Conservation (phyloP, 2,329 filamentous ascomycete genomes). For the Aspergillus pseudonomiae region DNA sequence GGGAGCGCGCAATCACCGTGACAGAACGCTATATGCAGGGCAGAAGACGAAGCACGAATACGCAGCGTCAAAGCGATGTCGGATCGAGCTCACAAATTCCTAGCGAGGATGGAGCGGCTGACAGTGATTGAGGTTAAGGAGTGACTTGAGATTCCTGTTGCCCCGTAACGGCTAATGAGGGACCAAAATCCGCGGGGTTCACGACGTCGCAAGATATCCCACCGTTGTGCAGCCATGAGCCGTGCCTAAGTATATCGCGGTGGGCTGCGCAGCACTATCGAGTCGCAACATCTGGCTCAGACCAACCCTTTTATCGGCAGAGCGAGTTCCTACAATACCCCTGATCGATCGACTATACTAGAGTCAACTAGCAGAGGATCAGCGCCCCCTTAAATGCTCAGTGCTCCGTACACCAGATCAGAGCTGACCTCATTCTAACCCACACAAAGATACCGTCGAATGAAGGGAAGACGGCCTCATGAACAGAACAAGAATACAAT, state of each 20-base stretch:
- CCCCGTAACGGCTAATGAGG: background rate
- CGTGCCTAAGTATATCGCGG: background rate
- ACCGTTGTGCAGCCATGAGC: background rate
- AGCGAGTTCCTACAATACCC: background rate
- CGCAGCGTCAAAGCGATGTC: conserved; percentile 16
- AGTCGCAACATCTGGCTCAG: background rate
- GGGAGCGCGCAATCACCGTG: conserved; percentile 52
- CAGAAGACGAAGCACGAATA: conserved; percentile 28
- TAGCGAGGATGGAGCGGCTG: conserved; percentile 6
- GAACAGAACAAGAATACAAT: background rate
- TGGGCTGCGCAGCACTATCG: background rate
- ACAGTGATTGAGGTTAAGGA: conserved; percentile 14
- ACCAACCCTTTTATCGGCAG: background rate
- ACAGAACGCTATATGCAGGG: conserved; percentile 32
- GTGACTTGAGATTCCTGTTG: background rate
- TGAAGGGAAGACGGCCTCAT: background rate
- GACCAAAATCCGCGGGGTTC: too few relatives aligned
- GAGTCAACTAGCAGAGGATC: background rate
- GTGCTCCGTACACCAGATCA: background rate
- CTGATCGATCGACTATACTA: background rate
- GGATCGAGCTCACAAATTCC: conserved; percentile 18
- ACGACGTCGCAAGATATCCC: background rate
- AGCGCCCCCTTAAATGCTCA: background rate
- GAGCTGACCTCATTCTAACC: background rate
- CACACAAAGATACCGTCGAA: background rate